Conservation (phyloP, 2,329 filamentous ascomycete species). For the Phialocephala subalpina region DNA sequence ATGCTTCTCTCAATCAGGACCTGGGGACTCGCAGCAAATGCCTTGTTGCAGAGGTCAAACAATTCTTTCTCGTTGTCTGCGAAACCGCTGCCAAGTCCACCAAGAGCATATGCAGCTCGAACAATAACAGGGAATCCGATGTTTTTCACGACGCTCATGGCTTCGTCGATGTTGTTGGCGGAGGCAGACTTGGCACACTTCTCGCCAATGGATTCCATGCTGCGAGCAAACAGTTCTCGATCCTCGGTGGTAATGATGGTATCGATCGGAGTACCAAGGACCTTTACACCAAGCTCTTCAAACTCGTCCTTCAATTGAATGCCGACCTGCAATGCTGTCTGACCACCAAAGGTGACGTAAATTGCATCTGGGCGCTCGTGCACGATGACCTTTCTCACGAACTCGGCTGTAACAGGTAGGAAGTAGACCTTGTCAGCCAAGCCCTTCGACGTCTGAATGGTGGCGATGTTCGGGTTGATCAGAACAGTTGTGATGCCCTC, state of each 20-base stretch:
- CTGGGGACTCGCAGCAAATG: conserved; percentile 93
- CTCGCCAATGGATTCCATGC: conserved; percentile 98
- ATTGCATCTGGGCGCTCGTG: conserved; percentile 96
- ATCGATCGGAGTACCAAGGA: conserved; percentile 94
- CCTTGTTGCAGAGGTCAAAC: conserved; percentile 89
- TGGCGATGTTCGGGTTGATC: conserved; percentile 99
- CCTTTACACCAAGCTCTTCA: conserved; percentile 87
- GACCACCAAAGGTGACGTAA: conserved; percentile 96
- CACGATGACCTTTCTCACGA: conserved; percentile 96
- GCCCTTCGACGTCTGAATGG: conserved; percentile 97
- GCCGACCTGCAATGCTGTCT: conserved; percentile 95
- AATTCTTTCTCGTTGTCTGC: conserved; percentile 87
- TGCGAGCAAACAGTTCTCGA: conserved; percentile 94
- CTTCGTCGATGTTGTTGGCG: conserved; percentile 87
- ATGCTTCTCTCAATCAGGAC: conserved; percentile 97
- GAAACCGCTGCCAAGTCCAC: conserved; percentile 94
- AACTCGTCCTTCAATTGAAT: conserved; percentile 99
- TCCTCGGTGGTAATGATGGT: conserved; percentile 99
- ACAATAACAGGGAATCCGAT: conserved; percentile 98
- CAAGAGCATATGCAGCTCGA: conserved; percentile 93
- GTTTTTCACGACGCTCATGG: conserved; percentile 83
- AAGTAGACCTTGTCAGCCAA: conserved; percentile 99
- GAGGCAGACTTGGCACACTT: conserved; percentile 98
- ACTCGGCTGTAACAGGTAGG: conserved; percentile 94
- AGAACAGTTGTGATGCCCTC: conserved; percentile 98